Conservation (phyloP, 345 rosid genomes). For the Hirschfeldia incana region DNA sequence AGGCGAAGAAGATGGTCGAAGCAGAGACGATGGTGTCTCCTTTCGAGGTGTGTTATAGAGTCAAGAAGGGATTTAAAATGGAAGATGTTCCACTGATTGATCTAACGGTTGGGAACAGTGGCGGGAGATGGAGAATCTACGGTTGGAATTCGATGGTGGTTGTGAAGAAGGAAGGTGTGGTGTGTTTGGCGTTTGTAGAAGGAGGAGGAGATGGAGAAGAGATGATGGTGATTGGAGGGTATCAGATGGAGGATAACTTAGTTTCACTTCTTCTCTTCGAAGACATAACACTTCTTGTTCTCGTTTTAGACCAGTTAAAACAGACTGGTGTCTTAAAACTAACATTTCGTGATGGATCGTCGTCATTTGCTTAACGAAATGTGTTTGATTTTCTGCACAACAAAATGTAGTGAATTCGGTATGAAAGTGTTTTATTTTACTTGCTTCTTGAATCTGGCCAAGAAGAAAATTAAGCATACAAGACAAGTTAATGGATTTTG, state of each 20-base stretch:
- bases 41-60: background rate
- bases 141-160: constrained; percentile 3
- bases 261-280: constrained; percentile 26
- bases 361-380: background rate
- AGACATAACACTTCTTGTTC: constrained; percentile 20
- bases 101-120: background rate
- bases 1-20: background rate
- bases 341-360: background rate
- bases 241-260: constrained; percentile 7
- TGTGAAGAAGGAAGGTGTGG: background rate
- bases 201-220: background rate
- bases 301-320: background rate
- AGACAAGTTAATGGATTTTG: background rate
- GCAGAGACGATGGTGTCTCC: background rate
- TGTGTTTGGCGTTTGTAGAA: constrained; percentile 1
- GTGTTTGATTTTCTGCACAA: background rate
- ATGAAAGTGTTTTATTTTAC: background rate
- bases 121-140: constrained; percentile 9
- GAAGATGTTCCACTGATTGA: background rate
- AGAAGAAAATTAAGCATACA: background rate
- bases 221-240: constrained; percentile 5
- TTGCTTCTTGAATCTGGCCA: background rate
- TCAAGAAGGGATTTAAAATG: background rate
- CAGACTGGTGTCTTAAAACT: background rate
- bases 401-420: background rate